Evolutionary conservation across 148 eudicot genomes (phyloP), one percentile per base, ranked within the genome.

Genomic region (Rheum nobile): DNA sequence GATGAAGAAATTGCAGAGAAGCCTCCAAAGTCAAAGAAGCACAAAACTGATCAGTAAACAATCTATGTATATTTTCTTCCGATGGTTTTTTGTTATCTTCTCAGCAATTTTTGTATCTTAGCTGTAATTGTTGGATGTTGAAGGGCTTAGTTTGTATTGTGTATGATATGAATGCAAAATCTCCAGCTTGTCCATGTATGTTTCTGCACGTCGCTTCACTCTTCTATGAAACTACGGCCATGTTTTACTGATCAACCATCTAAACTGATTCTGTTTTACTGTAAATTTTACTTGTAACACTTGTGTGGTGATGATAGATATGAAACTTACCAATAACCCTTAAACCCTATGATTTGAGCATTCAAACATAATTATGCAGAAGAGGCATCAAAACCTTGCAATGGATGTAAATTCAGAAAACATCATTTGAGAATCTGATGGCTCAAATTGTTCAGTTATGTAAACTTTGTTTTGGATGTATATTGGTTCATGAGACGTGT

Each of bases 11-110:
- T 80, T 61, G 12, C 79, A 39, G 75, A 77, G 44, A 88, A 89
- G 79, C 85, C 86, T n/a, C 61, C 80, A 26, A 89, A 89, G 74
- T 72, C 93, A 32, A 89, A 91, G 87, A 94, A 88, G 79, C 86
- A 76, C 54, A 81, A 84, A 75, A 41, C 43, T 81, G 81, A 84
- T 75, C n/a, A 43, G 55, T 34, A 65, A 29, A 34, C 34, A 4
- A 29, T 47, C 63, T 24, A 55, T 21, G 13, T 14, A 28, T 54
- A 29, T 29, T 32, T 32, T 14, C 6, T 31, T 16, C 32, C 32
- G 37, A 17, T 61, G 37, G 6, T 16, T 57, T n/a, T 16, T 14
- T 29, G 2, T 61, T 29, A 11, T 61, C 68, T 28, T 52, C 2
- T 52, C 57, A 52, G 57, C 57, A 52, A 52, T 52, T 52, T 1